Evolutionary conservation across 768 basidiomycete species (phyloP).

Genomic region (Serendipita sp.): DNA sequence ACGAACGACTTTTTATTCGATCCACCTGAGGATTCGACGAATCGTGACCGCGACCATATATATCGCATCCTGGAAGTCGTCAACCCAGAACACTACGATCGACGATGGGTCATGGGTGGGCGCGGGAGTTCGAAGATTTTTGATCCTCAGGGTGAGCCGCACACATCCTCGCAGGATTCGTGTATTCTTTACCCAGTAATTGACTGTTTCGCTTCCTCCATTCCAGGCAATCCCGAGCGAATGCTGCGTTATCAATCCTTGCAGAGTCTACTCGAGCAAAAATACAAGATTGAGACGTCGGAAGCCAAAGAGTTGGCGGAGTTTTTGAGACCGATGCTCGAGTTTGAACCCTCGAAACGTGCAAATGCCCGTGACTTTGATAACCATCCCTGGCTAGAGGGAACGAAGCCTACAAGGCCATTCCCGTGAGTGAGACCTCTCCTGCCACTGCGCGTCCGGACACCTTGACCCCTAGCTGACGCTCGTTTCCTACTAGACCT

Average conservation of each 20-base stretch:
- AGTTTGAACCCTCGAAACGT: slow-evolving; percentile 51
- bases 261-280: slow-evolving; percentile 73
- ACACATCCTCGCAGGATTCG: neutral
- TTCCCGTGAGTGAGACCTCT: slow-evolving; percentile 6
- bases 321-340: slow-evolving; percentile 65
- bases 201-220: slow-evolving; percentile 59
- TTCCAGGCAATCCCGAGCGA: neutral
- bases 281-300: slow-evolving; percentile 53
- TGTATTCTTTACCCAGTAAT: slow-evolving; percentile 24
- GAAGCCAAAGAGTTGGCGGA: slow-evolving; percentile 45
- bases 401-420: neutral
- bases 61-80: slow-evolving; percentile 88
- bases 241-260: slow-evolving; percentile 43
- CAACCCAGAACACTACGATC: slow-evolving; percentile 48
- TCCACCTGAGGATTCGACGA: slow-evolving; percentile 65
- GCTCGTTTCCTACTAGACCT: too few species aligned
- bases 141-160: slow-evolving; percentile 45
- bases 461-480: too few species aligned
- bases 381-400: slow-evolving; percentile 54
- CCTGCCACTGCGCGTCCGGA: too few species aligned
- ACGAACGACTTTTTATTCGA: slow-evolving; percentile 90
- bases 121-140: slow-evolving; percentile 77
- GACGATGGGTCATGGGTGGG: slow-evolving; percentile 63
- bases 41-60: slow-evolving; percentile 91
- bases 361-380: slow-evolving; percentile 58